Conservation (phyloP, 768 basidiomycete species). For the Amanita polypyramis region DNA sequence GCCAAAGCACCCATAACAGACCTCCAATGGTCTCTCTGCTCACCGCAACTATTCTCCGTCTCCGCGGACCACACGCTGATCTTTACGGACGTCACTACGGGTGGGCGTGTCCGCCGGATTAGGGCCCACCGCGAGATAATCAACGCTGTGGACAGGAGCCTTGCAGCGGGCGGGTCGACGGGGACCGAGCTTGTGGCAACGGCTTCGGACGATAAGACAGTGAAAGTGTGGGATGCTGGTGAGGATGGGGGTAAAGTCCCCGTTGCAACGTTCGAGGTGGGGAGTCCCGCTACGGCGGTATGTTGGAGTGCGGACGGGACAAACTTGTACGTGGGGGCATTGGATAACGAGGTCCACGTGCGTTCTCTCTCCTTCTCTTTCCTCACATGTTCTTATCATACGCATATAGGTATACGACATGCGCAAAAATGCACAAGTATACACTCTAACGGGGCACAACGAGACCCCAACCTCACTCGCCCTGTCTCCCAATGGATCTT, state of each 20-base stretch:
- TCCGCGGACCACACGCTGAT: conserved; percentile 82
- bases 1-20: conserved; percentile 91
- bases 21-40: conserved; percentile 79
- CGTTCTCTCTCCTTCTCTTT: conserved; percentile 19
- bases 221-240: conserved; percentile 85
- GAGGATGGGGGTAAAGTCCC: conserved; percentile 64
- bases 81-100: conserved; percentile 74
- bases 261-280: conserved; percentile 73
- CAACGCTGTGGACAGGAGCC: conserved; percentile 80
- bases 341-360: conserved; percentile 97
- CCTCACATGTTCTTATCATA: conserved; percentile 6
- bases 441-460: conserved; percentile 71
- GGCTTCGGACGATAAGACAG: conserved; percentile 87
- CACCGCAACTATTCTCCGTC: conserved; percentile 68
- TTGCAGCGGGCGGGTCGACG: conserved; percentile 55
- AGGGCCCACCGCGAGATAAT: conserved; percentile 88
- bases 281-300: conserved; percentile 86
- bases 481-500: conserved; percentile 81
- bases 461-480: conserved; percentile 93
- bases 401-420: conserved; percentile 71
- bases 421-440: conserved; percentile 74
- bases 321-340: conserved; percentile 79
- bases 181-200: conserved; percentile 82
- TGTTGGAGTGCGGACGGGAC: conserved; percentile 90
- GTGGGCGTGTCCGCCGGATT: conserved; percentile 70